Evolutionary conservation across 164 flowering plant species (phyloP), one percentile per base, ranked within the genome.

Genomic region (Euptelea pleiosperma): DNA sequence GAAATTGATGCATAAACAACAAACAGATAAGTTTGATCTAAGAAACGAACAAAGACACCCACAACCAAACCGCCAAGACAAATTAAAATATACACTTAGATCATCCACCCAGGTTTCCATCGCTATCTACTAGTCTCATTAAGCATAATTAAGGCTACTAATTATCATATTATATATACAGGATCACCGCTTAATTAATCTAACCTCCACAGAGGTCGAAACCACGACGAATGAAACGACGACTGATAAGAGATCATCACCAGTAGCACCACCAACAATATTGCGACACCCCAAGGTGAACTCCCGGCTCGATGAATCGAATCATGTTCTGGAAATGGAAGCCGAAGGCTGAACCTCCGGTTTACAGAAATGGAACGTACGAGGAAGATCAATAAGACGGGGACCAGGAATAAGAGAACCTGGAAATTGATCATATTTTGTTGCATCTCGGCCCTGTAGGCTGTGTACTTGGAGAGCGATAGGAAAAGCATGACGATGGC

Each of bases 181-280:
- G 14, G 5, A n/a, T 3, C 15, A 28, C n/a, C 6, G 14, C 12
- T 7, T 12, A 26, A 49, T 37, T 53, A 58, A 42, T 39, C 26
- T 8, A 45, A 56, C 22, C 68, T 57, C 72, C 71, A 33, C 1
- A 71, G 67, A 19, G 76, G 68, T 37, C 75, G 61, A 60, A 77
- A 79, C 88, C 86, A 84, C 72, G 60, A 68, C 6, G 83, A 80
- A 21, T 80, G 82, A 46, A 77, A 73, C 0, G 80, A 74, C 11
- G 87, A 82, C 30, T 82, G 83, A 56, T 80, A 83, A 42, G 80
- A 85, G 31, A 88, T 65, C 81, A 85, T 58, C 42, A 82, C 57
- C 61, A 83, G 37, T 15, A 88, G 70, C 62, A 82, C 39, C 63
- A 75, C 65, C 55, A 81, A 60, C 70, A 86, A 43, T 19, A 66